Conservation (phyloP, 768 basidiomycete species). For the Chiua virens region DNA sequence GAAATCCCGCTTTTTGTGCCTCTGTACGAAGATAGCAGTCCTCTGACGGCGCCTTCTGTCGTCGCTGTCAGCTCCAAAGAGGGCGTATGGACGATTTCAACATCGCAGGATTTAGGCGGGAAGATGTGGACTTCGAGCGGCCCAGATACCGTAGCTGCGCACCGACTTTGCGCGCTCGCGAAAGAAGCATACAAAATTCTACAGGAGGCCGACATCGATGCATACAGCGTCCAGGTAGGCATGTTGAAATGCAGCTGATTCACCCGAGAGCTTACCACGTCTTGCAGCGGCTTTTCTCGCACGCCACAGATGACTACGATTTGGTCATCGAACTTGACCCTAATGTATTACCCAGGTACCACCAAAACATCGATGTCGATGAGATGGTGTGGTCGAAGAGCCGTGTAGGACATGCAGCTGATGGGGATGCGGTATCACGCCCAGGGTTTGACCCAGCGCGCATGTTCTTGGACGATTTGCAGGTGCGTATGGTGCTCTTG, state of each 20-base stretch:
- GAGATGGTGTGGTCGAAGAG: constrained; percentile 44
- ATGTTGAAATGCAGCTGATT: neutral
- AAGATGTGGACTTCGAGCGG: constrained; percentile 71
- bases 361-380: constrained; percentile 65
- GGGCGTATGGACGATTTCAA: constrained; percentile 76
- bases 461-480: constrained; percentile 66
- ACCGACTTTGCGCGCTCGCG: constrained; percentile 70
- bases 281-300: constrained; percentile 75
- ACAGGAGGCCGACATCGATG: constrained; percentile 48
- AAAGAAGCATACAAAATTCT: constrained; percentile 68
- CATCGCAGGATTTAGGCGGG: constrained; percentile 75
- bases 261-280: neutral
- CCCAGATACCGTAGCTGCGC: constrained; percentile 72
- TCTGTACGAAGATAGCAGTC: constrained; percentile 46
- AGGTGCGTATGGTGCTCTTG: constrained; percentile 46
- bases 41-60: constrained; percentile 8
- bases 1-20: constrained; percentile 72
- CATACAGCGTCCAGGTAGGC: constrained; percentile 60
- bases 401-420: constrained; percentile 30
- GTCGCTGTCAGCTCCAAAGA: constrained; percentile 33
- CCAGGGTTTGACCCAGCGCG: constrained; percentile 83
- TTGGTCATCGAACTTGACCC: constrained; percentile 77
- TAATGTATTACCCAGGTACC: constrained; percentile 63
- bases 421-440: constrained; percentile 33
- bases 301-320: constrained; percentile 84